Conservation (phyloP, 257 asterid genomes). For the Nicotiana benthamiana region DNA sequence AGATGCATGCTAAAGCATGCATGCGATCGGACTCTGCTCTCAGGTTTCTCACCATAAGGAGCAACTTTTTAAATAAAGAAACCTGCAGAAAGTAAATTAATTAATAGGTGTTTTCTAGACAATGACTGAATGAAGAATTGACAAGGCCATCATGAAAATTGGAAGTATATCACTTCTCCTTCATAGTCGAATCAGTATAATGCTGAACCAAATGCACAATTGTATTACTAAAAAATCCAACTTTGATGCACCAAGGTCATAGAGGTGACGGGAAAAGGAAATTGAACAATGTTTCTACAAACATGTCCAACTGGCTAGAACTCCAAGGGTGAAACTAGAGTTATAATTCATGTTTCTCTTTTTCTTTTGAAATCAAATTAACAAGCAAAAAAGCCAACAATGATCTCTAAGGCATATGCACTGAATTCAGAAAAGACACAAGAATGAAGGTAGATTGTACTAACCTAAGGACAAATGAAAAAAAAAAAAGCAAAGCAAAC, state of each 20-base stretch:
- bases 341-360: neutral
- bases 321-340: neutral
- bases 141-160: neutral
- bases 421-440: neutral
- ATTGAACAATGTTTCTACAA: neutral
- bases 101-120: neutral
- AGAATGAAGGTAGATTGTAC: neutral
- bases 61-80: slow-evolving; percentile 74
- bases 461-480: neutral
- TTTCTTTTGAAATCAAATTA: neutral
- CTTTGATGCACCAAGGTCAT: neutral
- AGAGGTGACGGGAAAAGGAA: neutral
- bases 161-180: neutral
- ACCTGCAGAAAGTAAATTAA: slow-evolving; percentile 36
- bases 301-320: neutral
- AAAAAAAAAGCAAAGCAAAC: neutral
- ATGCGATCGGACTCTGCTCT: slow-evolving; percentile 93
- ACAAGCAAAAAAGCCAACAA: neutral
- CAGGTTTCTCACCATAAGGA: slow-evolving; percentile 87
- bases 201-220: neutral
- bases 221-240: neutral
- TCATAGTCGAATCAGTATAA: neutral
- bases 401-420: neutral
- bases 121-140: neutral
- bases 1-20: slow-evolving; percentile 93